phyloP scores from a whole-genome alignment of 768 basidiomycete genomes.

The Xerocomus spinulosus region DNA sequence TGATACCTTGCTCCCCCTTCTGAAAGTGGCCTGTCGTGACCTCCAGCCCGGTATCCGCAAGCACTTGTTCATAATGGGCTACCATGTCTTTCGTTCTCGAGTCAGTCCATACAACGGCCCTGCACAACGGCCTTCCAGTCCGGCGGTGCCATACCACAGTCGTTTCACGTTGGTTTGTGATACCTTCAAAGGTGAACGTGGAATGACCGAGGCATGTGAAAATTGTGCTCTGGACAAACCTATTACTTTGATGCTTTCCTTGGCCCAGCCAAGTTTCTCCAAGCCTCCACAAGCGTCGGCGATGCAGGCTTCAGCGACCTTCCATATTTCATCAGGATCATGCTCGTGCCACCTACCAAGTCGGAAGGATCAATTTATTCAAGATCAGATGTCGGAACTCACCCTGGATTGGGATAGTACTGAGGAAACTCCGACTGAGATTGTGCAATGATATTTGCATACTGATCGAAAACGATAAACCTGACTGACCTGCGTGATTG shows the following conservation, averaged over 20 bases:
- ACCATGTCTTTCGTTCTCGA: conserved; percentile 86
- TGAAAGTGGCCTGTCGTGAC: conserved; percentile 58
- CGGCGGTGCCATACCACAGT: conserved; percentile 88
- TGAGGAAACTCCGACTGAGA: conserved; percentile 93
- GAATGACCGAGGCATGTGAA: neutral
- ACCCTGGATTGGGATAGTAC: conserved; percentile 88
- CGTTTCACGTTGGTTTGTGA: conserved; percentile 98
- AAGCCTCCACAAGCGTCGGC: conserved; percentile 64
- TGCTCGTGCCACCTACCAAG: conserved; percentile 87
- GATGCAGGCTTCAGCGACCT: conserved; percentile 72
- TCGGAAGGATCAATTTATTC: neutral
- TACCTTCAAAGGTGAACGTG: conserved; percentile 43
- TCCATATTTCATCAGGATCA: conserved; percentile 77
- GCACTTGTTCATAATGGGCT: conserved; percentile 68
- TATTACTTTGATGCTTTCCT: conserved; percentile 84
- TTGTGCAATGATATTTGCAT: conserved; percentile 83
- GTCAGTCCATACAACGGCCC: conserved; percentile 95
- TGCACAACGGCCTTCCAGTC: conserved; percentile 86
- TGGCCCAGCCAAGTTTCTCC: conserved; percentile 70
- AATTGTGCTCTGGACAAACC: conserved; percentile 47
- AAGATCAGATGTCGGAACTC: conserved; percentile 14
- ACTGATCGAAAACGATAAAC: conserved; percentile 85
- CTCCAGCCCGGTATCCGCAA: conserved; percentile 72
- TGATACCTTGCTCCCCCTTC: conserved; percentile 65
- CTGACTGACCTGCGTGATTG: conserved; percentile 64